phyloP scores from a whole-genome alignment of 768 basidiomycete species.

The Termitomyces sp. region DNA sequence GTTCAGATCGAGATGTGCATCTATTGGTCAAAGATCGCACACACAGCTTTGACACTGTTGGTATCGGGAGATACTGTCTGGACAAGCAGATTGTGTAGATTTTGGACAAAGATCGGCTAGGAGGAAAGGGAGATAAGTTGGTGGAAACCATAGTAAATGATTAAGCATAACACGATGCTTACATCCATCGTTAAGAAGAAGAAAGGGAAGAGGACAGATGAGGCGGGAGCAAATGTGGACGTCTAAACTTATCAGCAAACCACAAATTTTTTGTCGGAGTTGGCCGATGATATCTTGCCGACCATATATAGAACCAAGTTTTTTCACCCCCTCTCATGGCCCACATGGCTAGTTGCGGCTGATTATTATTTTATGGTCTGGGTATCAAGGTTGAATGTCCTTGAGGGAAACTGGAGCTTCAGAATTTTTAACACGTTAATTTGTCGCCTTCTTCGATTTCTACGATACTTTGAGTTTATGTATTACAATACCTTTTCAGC shows the following conservation, averaged over 20 bases:
- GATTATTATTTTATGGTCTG: neutral
- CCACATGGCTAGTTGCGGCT: neutral
- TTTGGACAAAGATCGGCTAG: slow-evolving; percentile 71
- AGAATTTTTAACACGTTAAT: neutral
- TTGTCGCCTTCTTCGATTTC: neutral
- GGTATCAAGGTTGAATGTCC: neutral
- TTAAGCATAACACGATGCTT: slow-evolving; percentile 16
- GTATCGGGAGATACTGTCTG: slow-evolving; percentile 90
- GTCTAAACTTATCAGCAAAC: slow-evolving; percentile 15
- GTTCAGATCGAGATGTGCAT: neutral
- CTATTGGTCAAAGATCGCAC: slow-evolving; percentile 19
- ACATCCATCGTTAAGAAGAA: slow-evolving; percentile 40
- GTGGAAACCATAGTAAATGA: slow-evolving; percentile 4
- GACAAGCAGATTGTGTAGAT: slow-evolving; percentile 77
- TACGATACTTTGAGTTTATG: neutral
- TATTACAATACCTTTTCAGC: no score
- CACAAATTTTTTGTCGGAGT: slow-evolving; percentile 58
- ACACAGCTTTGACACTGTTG: slow-evolving; percentile 78
- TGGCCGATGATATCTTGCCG: slow-evolving; percentile 33
- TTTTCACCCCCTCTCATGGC: neutral
- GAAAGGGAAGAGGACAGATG: slow-evolving; percentile 13
- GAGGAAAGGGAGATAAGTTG: slow-evolving; percentile 16
- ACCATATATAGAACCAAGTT: neutral
- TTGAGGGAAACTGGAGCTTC: neutral
- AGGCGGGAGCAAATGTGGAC: slow-evolving; percentile 21